Base-by-base conservation (phyloP, 2,329 filamentous ascomycete genomes). In the Clarireedia hainanense region DNA sequence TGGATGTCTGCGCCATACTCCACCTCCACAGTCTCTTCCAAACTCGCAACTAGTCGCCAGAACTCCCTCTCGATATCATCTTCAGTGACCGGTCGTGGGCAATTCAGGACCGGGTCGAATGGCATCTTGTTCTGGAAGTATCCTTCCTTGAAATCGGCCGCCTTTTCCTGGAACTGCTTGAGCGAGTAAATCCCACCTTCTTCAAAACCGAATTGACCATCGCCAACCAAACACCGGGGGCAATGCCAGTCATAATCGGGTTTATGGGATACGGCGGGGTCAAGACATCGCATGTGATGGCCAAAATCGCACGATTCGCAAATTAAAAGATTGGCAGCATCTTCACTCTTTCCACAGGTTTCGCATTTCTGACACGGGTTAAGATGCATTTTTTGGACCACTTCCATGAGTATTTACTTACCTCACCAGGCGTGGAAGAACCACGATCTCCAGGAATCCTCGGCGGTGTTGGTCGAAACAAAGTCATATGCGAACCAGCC, bases 1-100 rank as follows among this genome's bases (percentile, higher is more conserved):
- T 99, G 94, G 52, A 99, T 96, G 66, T 99, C 94, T 9, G 94
- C 94, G 40, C 94, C 94, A 66, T 99, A 99, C 68, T 99, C 94
- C 2, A 99, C 94, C 70, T 97, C 94, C 1, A 97, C 91, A 0
- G 91, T 95, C 71, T 97, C 94, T 60, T 95, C 92, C 50, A 96
- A 79, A 65, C 91, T 95, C 48, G 94, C 89, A 0, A 97, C 94
- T 7, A 97, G 79, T 64, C 90, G 83, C 94, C 94, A 99, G 70
- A 99, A 99, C 68, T 99, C 94, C 20, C 85, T 84, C 72, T 99
- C 94, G 4, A 99, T 89, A 63, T 97, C 94, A 60, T 97, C 91
- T 69, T 99, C 94, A 0, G 89, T 91, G 30, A 96, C 88, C 0
- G 88, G 86, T 42, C 85, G 81, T 61, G 88, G 84, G 30, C 85